phyloP scores from a whole-genome alignment of 805 yeast species.

The Monosporozyma aquatica region DNA sequence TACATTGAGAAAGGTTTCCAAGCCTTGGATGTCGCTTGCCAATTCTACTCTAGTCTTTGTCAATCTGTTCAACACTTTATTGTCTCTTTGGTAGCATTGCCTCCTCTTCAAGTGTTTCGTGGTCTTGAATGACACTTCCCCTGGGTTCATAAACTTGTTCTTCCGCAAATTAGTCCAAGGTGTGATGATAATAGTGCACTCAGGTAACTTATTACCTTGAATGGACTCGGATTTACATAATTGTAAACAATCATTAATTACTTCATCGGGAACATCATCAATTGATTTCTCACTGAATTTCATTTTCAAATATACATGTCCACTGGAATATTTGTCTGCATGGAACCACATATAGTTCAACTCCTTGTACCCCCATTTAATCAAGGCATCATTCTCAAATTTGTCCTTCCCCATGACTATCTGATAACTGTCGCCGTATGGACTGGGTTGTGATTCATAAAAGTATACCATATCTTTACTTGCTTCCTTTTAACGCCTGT shows the following conservation, averaged over 20 bases:
- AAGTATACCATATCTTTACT: conserved; percentile 20
- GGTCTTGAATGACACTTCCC: conserved; percentile 68
- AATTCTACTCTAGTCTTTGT: conserved; percentile 56
- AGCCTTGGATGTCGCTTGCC: conserved; percentile 20
- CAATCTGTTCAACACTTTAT: conserved; percentile 49
- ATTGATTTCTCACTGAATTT: conserved; percentile 37
- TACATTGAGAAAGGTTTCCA: conserved; percentile 20
- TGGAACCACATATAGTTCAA: conserved; percentile 65
- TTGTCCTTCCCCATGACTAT: conserved; percentile 61
- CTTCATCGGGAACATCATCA: conserved; percentile 42
- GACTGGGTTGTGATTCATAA: conserved; percentile 20
- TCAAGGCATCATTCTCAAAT: conserved; percentile 53
- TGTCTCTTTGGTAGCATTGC: conserved; percentile 48
- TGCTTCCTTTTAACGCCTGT: too few species aligned
- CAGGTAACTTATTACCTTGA: conserved; percentile 61
- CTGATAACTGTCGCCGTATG: conserved; percentile 11
- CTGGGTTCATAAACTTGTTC: conserved; percentile 64
- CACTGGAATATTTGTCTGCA: conserved; percentile 67
- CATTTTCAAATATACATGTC: conserved; percentile 63
- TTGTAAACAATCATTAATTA: conserved; percentile 54
- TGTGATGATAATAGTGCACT: conserved; percentile 59
- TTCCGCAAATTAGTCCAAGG: conserved; percentile 64
- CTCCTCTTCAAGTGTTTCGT: conserved; percentile 44
- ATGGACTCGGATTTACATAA: conserved; percentile 71
- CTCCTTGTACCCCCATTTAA: conserved; percentile 54